These are phyloP conservation scores for Solanum tacnaense DNA, from an alignment of 257 asterid species.

Conservation along the genomic window DNA sequence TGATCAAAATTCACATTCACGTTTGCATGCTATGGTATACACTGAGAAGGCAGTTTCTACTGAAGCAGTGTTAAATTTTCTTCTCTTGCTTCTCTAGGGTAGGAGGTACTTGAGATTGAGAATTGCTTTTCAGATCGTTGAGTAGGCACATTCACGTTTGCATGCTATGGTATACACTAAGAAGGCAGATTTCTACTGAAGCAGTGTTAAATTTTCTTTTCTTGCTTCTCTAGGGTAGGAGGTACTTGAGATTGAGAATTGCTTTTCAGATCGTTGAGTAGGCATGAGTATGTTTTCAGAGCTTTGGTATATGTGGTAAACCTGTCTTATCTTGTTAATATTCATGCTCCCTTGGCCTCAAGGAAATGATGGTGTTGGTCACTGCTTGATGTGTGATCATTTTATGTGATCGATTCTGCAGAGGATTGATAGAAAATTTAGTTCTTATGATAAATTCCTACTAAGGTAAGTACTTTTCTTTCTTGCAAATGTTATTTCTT, in stretches of 20 bases:
- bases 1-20: neutral
- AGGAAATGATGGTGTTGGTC: neutral
- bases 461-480: neutral
- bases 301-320: neutral
- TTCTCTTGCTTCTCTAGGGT: neutral
- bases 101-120: neutral
- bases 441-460: neutral
- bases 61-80: neutral
- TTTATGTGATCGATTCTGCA: neutral
- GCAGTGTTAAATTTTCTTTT: neutral
- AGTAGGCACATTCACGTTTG: neutral
- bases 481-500: neutral
- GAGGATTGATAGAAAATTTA: neutral
- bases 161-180: neutral
- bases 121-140: neutral
- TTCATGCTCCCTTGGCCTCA: neutral
- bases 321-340: neutral
- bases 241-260: neutral
- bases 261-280: neutral
- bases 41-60: neutral
- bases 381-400: neutral
- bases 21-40: neutral
- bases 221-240: neutral
- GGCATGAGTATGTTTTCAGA: neutral
- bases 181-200: neutral